Evolutionary conservation across 805 yeast species (phyloP).

Genomic region (Tetrapisispora phaffii): DNA sequence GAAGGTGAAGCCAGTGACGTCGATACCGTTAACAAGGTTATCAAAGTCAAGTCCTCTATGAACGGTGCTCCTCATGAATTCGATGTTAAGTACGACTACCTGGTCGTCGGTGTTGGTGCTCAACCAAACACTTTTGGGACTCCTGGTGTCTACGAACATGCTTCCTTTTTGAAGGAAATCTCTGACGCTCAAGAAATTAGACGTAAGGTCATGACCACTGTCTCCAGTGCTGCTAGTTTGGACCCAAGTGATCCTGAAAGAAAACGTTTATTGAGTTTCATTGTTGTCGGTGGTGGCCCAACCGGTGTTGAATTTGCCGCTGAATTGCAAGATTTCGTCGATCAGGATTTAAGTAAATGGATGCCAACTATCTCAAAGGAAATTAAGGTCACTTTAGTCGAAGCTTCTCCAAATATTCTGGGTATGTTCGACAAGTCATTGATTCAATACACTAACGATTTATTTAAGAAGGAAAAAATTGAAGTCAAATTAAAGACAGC

Average conservation of each 20-base stretch:
- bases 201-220: constrained; percentile 70
- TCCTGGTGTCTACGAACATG: constrained; percentile 85
- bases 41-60: constrained; percentile 47
- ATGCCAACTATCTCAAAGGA: constrained; percentile 81
- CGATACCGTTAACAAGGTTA: constrained; percentile 58
- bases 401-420: constrained; percentile 84
- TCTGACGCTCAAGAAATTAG: constrained; percentile 81
- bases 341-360: constrained; percentile 79
- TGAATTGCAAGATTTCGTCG: constrained; percentile 88
- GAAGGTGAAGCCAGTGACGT: constrained; percentile 87
- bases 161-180: constrained; percentile 82
- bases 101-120: constrained; percentile 91
- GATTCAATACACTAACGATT: constrained; percentile 69
- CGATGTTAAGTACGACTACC: constrained; percentile 59
- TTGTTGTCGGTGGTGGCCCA: constrained; percentile 97
- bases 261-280: constrained; percentile 73
- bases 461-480: constrained; percentile 59
- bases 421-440: constrained; percentile 60
- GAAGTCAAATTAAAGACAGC: constrained; percentile 73
- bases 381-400: constrained; percentile 76
- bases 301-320: constrained; percentile 97
- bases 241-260: constrained; percentile 69
- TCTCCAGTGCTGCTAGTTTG: constrained; percentile 79
- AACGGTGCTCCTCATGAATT: constrained; percentile 38
- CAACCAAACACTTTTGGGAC: constrained; percentile 90